Conservation (phyloP, 2,329 filamentous ascomycete genomes). For the Dichotomopilus funicola region DNA sequence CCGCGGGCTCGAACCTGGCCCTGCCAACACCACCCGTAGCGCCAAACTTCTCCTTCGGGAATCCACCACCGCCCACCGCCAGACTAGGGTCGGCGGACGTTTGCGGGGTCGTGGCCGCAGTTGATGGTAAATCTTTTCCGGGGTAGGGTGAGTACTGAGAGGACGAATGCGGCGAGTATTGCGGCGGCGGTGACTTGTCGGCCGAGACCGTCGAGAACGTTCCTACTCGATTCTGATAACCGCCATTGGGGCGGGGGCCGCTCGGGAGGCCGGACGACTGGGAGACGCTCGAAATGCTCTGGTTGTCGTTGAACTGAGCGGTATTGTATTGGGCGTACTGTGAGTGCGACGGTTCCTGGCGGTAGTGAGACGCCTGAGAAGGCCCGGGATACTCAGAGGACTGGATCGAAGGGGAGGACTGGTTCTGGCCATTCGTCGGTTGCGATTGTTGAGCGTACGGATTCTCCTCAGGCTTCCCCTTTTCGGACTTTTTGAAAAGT, state of each 20-base stretch:
- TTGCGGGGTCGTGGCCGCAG: no score
- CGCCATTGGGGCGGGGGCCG: constrained; percentile 26
- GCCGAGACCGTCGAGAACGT: background rate
- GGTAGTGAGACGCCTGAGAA: no score
- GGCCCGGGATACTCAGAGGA: no score
- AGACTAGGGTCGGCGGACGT: constrained; percentile 1
- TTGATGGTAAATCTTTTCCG: no score
- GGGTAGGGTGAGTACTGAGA: background rate
- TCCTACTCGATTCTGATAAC: constrained; percentile 34
- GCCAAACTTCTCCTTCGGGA: constrained; percentile 20
- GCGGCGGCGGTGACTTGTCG: constrained; percentile 29
- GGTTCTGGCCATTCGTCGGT: constrained; percentile 19
- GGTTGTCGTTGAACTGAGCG: constrained; percentile 18
- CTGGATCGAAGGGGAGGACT: no score
- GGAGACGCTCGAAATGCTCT: constrained; percentile 25
- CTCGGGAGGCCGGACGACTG: constrained; percentile 18
- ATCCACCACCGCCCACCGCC: constrained; percentile 6
- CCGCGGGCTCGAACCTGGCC: constrained; percentile 44
- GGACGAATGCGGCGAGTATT: constrained; percentile 23
- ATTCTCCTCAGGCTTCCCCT: constrained; percentile 43
- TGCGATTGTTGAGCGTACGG: constrained; percentile 48
- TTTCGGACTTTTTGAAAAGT: constrained; percentile 49
- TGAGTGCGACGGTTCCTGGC: no score
- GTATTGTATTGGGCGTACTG: constrained; percentile 23
- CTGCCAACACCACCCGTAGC: constrained; percentile 43